Percentiles rank a stretch among this genome's conserved stretches.
Evolutionary conservation across 2,329 filamentous ascomycete genomes (phyloP).

Genomic region (Aspergillus bombycis): DNA sequence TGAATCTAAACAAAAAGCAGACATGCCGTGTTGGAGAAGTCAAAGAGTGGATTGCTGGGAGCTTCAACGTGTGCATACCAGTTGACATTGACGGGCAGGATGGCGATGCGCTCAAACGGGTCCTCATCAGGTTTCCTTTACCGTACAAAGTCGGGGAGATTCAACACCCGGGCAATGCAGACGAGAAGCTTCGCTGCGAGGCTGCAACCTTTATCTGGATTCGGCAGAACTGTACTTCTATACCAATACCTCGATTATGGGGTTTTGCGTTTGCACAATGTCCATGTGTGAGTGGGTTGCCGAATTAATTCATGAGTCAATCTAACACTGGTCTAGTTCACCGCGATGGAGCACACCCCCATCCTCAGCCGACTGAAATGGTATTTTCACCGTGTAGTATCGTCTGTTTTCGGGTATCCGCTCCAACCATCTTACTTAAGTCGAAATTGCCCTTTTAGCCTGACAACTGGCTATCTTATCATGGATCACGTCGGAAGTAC

Average conservation of each 20-base stretch:
- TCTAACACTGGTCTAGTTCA: slow-evolving; percentile 9
- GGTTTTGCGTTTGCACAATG: slow-evolving; percentile 39
- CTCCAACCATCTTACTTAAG: slow-evolving; percentile 28
- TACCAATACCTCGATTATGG: slow-evolving; percentile 40
- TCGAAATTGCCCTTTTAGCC: slow-evolving; percentile 14
- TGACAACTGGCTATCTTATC: slow-evolving; percentile 22
- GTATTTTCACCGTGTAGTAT: slow-evolving; percentile 25
- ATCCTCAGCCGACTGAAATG: slow-evolving; percentile 24
- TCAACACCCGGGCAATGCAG: slow-evolving; percentile 41
- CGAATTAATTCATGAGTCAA: no score
- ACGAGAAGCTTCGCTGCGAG: slow-evolving; percentile 49
- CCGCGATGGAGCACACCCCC: slow-evolving; percentile 17
- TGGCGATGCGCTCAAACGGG: slow-evolving; percentile 20
- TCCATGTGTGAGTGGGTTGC: slow-evolving; percentile 25
- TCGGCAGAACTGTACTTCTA: slow-evolving; percentile 38
- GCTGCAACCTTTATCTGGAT: slow-evolving; percentile 47
- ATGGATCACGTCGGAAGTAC: slow-evolving; percentile 24
- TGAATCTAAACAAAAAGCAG: neutral
- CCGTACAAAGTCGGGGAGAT: slow-evolving; percentile 41
- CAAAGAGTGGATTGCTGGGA: slow-evolving; percentile 11
- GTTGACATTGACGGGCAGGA: neutral
- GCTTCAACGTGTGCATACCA: slow-evolving; percentile 18
- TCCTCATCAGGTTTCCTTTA: slow-evolving; percentile 29
- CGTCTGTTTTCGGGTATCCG: slow-evolving; percentile 25
- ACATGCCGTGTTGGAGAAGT: slow-evolving; percentile 6